These are phyloP conservation scores for Salix arbutifolia DNA, from an alignment of 345 rosid species.

Conservation along the genomic window DNA sequence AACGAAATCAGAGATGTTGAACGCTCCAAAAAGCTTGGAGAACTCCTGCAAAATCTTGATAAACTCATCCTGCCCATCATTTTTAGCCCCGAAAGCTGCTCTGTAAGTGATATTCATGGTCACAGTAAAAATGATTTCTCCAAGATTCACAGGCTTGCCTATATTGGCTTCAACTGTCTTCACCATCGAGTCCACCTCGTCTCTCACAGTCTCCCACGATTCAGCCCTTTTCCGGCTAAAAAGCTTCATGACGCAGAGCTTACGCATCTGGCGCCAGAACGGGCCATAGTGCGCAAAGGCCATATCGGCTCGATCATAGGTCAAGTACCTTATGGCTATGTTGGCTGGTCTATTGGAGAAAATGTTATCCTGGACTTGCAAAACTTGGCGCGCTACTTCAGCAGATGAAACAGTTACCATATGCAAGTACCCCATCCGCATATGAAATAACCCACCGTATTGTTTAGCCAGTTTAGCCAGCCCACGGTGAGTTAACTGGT, in stretches of 20 bases:
- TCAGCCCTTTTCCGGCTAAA: conserved; percentile 92
- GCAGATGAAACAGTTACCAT: conserved; percentile 68
- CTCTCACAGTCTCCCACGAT: conserved; percentile 88
- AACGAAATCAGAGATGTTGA: conserved; percentile 77
- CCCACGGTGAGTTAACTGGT: conserved; percentile 90
- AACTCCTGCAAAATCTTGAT: conserved; percentile 80
- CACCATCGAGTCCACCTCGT: conserved; percentile 65
- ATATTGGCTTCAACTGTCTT: conserved; percentile 33
- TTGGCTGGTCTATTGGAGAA: conserved; percentile 90
- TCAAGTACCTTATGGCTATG: conserved; percentile 73
- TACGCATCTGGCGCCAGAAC: conserved; percentile 96
- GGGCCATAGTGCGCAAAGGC: conserved; percentile 98
- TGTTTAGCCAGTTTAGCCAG: conserved; percentile 53
- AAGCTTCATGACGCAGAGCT: conserved; percentile 79
- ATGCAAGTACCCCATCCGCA: conserved; percentile 71
- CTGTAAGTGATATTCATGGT: conserved; percentile 73
- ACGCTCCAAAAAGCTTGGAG: conserved; percentile 90
- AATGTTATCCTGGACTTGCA: conserved; percentile 78
- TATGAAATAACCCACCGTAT: conserved; percentile 81
- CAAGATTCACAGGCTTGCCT: conserved; percentile 61
- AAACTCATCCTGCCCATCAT: conserved; percentile 70
- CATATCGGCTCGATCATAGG: conserved; percentile 88
- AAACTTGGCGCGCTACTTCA: conserved; percentile 68
- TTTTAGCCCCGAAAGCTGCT: conserved; percentile 73
- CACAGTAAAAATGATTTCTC: conserved; percentile 63